These are phyloP conservation scores for Exophiala calicioides DNA, from an alignment of 2,329 filamentous ascomycete species.

Conservation along the genomic window DNA sequence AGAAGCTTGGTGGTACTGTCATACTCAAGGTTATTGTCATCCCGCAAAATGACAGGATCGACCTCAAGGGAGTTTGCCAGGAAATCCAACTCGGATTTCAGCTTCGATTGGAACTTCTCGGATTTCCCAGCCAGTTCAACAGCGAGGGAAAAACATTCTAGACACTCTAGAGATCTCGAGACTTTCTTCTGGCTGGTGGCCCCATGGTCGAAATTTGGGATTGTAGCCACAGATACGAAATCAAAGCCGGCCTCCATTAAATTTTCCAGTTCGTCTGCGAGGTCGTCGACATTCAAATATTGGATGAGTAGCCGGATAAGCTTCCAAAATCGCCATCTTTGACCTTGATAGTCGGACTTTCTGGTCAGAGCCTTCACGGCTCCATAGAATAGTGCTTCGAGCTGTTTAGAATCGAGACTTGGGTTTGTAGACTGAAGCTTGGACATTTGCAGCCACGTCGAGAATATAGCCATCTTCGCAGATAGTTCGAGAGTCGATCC, in stretches of 20 bases:
- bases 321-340: constrained; percentile 29
- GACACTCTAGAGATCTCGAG: constrained; percentile 17
- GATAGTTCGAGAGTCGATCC: constrained; percentile 22
- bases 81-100: constrained; percentile 12
- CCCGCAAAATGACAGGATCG: constrained; percentile 6
- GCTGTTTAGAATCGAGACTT: constrained; percentile 2
- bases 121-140: constrained; percentile 9
- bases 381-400: constrained; percentile 4
- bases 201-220: too few relatives aligned
- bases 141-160: constrained; percentile 19
- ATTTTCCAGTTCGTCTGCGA: not conserved
- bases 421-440: not conserved
- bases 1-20: constrained; percentile 7
- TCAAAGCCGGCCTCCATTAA: constrained; percentile 1
- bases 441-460: constrained; percentile 12
- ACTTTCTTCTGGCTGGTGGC: not conserved
- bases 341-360: constrained; percentile 27
- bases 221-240: too few relatives aligned
- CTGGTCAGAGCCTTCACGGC: constrained; percentile 15
- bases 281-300: not conserved
- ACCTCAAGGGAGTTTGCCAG: not conserved
- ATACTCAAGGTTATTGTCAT: constrained; percentile 13
- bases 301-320: constrained; percentile 14
- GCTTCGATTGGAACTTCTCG: not conserved
- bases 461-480: constrained; percentile 23